Conservation (phyloP, 106 monocot genomes). For the Apostasia ramifera region DNA sequence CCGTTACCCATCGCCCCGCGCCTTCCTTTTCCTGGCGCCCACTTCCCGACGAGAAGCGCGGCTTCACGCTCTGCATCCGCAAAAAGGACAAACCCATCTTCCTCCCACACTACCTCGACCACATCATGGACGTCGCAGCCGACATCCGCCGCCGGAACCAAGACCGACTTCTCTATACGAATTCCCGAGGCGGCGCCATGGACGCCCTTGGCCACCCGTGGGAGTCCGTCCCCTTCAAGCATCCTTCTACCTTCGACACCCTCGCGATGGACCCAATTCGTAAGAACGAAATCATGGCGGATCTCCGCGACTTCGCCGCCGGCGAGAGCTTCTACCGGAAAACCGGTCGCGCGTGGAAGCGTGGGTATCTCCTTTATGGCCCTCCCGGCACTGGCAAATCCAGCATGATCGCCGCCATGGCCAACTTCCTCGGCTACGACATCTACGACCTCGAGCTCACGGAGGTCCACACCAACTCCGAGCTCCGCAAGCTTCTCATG, state of each 20-base stretch:
- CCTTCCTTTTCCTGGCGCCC: slow-evolving; percentile 72
- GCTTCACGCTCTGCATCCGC: slow-evolving; percentile 56
- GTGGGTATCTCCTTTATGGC: slow-evolving; percentile 69
- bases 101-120: slow-evolving; percentile 61
- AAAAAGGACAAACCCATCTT: slow-evolving; percentile 42
- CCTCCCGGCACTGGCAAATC: slow-evolving; percentile 94
- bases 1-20: slow-evolving; percentile 54
- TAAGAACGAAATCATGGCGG: slow-evolving; percentile 46
- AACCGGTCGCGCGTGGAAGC: slow-evolving; percentile 80
- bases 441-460: slow-evolving; percentile 89
- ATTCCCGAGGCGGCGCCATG: slow-evolving; percentile 42
- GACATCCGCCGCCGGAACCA: slow-evolving; percentile 52
- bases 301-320: slow-evolving; percentile 42
- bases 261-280: slow-evolving; percentile 63
- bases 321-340: slow-evolving; percentile 50
- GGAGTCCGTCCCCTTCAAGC: slow-evolving; percentile 92
- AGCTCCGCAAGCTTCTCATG: slow-evolving; percentile 82
- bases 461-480: slow-evolving; percentile 70
- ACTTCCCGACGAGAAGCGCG: slow-evolving; percentile 76
- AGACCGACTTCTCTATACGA: slow-evolving; percentile 70
- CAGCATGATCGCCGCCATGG: slow-evolving; percentile 91
- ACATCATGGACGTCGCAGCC: slow-evolving; percentile 66
- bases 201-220: slow-evolving; percentile 66
- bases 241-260: slow-evolving; percentile 89
- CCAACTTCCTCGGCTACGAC: slow-evolving; percentile 76